phyloP scores from a whole-genome alignment of 441 rosid species.

The Corymbia calophylla region DNA sequence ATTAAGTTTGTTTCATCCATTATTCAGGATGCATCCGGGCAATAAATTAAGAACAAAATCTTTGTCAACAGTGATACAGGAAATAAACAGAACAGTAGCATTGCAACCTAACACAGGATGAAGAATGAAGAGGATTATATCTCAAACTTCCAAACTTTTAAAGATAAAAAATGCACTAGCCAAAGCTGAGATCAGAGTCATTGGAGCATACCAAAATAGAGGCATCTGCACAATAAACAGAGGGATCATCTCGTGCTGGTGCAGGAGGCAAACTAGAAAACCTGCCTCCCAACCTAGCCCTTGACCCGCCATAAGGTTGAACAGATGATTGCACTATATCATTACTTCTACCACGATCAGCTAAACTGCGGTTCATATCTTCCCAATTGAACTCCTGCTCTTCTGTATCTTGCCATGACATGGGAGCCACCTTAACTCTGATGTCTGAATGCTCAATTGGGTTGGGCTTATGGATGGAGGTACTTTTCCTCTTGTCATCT shows the following conservation, averaged over 20 bases:
- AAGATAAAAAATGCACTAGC: not conserved
- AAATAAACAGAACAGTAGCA: not conserved
- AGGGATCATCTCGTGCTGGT: conserved; percentile 30
- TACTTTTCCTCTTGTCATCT: conserved; percentile 53
- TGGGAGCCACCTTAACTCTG: conserved; percentile 53
- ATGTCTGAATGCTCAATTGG: conserved; percentile 35
- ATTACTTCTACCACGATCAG: conserved; percentile 46
- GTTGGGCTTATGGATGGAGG: conserved; percentile 29
- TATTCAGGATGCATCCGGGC: not conserved
- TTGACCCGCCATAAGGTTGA: conserved; percentile 34
- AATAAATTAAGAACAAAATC: not conserved
- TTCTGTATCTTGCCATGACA: conserved; percentile 95
- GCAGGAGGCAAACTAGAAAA: conserved; percentile 28
- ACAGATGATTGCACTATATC: conserved; percentile 39
- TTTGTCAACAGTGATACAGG: not conserved
- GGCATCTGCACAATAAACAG: conserved; percentile 25
- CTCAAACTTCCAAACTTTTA: not conserved
- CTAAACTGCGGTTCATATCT: conserved; percentile 88
- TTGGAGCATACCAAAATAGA: conserved; percentile 29
- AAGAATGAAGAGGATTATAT: not conserved
- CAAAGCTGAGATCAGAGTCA: not conserved
- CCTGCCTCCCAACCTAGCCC: conserved; percentile 37
- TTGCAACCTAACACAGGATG: not conserved
- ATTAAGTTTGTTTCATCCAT: not conserved
- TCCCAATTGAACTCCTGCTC: conserved; percentile 99